Evolutionary conservation across 75 land plant species (phyloP), one percentile per base, ranked within the genome.

Genomic region (Sequoiadendron giganteum): DNA sequence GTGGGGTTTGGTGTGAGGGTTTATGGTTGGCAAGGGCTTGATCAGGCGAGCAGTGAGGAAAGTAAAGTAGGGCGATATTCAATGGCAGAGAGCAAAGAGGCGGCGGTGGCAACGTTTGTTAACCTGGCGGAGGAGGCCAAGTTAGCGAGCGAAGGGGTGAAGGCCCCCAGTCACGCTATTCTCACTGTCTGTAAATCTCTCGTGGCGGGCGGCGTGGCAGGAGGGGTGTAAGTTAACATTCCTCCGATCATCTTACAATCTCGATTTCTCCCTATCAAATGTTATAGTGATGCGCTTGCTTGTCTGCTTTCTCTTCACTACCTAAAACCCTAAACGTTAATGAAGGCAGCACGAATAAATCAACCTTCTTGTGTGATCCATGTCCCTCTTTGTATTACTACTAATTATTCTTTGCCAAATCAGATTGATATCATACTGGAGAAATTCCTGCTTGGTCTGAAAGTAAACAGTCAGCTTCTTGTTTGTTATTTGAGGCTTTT

Each of bases 151-250:
- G 93, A 94, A 48, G 97, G 94, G 21, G 95, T 95, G 15, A 95
- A 93, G 70, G 92, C 92, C 18, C 95, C 96, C 6, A 91, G 93
- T 52, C 85, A 87, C 87, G 96, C 93, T 40, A 56, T 97, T 85
- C 91, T 94, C 83, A 93, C 93, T 87, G 82, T 97, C 54, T 93
- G 93, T 91, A 97, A 97, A 78, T 97, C 99, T 65, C 97, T 97
- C 42, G 87, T 94, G 30, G 99, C 96, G 48, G 99, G 99, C 6
- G 99, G 99, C 25, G 95, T 95, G 87, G 97, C 98, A 18, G 98
- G 99, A 2, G 99, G 97, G 89, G 94, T 96, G 99, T 96, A 87
- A 91, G 95, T 90, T 32, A 3, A 13, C 55, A 13, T 52, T 52
- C 55, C 16, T 52, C 52, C 36, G 36, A 11, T 19, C 61, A 58